Base-by-base conservation (phyloP, 2,329 filamentous ascomycete genomes). In the Colletotrichum eremochloae region DNA sequence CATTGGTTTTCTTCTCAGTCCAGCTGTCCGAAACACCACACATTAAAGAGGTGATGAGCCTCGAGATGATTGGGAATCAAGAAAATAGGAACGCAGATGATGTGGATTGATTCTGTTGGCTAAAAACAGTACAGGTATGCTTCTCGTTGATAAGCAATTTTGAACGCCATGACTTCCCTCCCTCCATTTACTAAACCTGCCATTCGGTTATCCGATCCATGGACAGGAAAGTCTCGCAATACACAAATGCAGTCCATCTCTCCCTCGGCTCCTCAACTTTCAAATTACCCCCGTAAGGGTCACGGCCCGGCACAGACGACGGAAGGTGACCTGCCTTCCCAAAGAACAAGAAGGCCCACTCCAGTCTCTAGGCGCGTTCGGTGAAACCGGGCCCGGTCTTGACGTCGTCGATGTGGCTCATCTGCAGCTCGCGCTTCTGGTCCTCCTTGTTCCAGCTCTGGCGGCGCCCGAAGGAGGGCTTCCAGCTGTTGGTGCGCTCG, bases 361-460 rank as follows among this genome's bases (percentile, higher is more conserved):
- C 44, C 18, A 29, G 18, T 31, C 14, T 33, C 50, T 53, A 53
- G 50, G 64, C 60, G 44, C 79, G 75, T 81, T 87, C 85, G 42
- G 79, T 83, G 68, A 87, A 87, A 0, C 85, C 85, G 9, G 81
- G 80, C 2, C 80, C 81, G 1, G 79, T 78, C 76, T 80, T 76
- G 68, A 81, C 80, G 44, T 76, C 77, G 2, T 77, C 79, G 40
- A 86, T 80, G 67, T 77, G 80, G 58, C 78, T 80, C 85, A 88
- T 86, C 76, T 88, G 86, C 79, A 87, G 76, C 66, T 80, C 80
- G 74, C 84, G 87, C 79, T 88, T 88, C 78, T 84, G 83, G 77
- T 89, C 88, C 79, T 90, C 85, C 46, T 82, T 81, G 76, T 81
- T 85, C 82, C 85, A 90, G 80, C 86, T 88, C 77, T 86, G 85